These are phyloP conservation scores for Penicillium sp. DNA, from an alignment of 2,329 filamentous ascomycete species.

Conservation along the genomic window DNA sequence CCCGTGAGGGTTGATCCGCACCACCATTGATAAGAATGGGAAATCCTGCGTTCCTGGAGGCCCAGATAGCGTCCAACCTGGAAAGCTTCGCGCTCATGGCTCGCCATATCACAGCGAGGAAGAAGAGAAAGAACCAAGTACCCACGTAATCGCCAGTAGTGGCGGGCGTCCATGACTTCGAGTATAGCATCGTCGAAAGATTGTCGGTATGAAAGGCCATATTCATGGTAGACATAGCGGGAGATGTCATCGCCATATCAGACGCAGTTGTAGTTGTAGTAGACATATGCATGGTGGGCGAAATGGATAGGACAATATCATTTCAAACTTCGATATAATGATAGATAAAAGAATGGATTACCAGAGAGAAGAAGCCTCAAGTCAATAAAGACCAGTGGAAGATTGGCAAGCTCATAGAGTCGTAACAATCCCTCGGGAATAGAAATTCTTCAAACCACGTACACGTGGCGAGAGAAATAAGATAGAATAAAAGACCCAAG, in stretches of 20 bases:
- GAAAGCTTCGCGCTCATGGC: neutral
- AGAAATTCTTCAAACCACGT: neutral
- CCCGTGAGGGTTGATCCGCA: slow-evolving; percentile 1
- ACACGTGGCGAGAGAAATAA: neutral
- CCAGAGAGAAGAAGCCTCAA: neutral
- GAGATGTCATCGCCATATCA: slow-evolving; percentile 2
- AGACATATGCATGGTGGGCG: slow-evolving; percentile 3
- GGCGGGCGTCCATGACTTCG: slow-evolving; percentile 4
- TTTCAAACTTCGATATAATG: neutral
- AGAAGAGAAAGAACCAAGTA: slow-evolving; percentile 8
- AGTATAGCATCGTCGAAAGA: slow-evolving; percentile 2
- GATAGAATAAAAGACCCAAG: no score
- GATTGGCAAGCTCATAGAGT: neutral
- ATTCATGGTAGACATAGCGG: slow-evolving; percentile 1
- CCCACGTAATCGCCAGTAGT: slow-evolving; percentile 3
- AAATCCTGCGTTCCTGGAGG: slow-evolving; percentile 2
- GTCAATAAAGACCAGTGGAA: neutral
- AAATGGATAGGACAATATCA: neutral
- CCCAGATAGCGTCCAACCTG: slow-evolving; percentile 5
- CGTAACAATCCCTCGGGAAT: neutral
- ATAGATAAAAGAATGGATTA: neutral
- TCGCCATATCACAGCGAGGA: slow-evolving; percentile 5
- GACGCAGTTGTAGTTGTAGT: slow-evolving; percentile 1
- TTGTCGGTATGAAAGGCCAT: slow-evolving; percentile 8
- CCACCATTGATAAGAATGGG: slow-evolving; percentile 7